A percentile compares a stretch with the other conserved stretches of the same genome.
phyloP scores from a whole-genome alignment of 345 rosid genomes.

The Rhizophora mangle region DNA sequence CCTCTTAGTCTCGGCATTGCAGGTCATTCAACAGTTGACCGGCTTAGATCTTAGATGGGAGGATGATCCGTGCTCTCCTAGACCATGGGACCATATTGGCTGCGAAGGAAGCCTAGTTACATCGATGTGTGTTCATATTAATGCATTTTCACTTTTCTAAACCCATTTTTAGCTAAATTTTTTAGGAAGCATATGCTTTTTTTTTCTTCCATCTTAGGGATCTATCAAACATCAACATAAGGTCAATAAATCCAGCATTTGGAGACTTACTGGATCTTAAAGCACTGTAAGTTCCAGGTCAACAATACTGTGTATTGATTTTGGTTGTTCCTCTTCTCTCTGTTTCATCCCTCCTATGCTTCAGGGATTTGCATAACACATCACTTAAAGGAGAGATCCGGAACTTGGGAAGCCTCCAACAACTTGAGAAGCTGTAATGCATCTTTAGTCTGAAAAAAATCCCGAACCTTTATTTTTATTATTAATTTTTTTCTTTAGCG shows the following conservation, averaged over 20 bases:
- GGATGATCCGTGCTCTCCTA: constrained; percentile 91
- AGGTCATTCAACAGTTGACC: constrained; percentile 74
- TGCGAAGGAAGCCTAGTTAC: constrained; percentile 78
- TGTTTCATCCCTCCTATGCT: constrained; percentile 9
- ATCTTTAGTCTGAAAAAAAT: neutral
- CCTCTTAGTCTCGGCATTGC: constrained; percentile 80
- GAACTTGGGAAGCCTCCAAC: constrained; percentile 71
- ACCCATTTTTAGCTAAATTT: neutral
- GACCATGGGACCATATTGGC: constrained; percentile 59
- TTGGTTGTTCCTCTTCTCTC: neutral
- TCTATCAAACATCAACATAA: constrained; percentile 65
- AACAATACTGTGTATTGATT: neutral
- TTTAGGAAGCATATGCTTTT: constrained; percentile 15
- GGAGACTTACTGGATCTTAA: constrained; percentile 91
- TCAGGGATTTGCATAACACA: constrained; percentile 87
- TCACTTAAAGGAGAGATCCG: constrained; percentile 80
- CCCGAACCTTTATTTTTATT: neutral
- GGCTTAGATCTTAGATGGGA: constrained; percentile 81
- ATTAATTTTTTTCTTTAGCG: too few relatives aligned
- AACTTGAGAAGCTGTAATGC: constrained; percentile 72
- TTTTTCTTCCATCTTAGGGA: constrained; percentile 38
- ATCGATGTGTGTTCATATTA: constrained; percentile 50
- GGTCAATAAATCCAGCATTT: constrained; percentile 81
- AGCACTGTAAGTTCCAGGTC: constrained; percentile 50
- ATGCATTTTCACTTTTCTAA: neutral